These are phyloP conservation scores for Dioszegia crocea DNA, from an alignment of 768 basidiomycete species.

Conservation along the genomic window DNA sequence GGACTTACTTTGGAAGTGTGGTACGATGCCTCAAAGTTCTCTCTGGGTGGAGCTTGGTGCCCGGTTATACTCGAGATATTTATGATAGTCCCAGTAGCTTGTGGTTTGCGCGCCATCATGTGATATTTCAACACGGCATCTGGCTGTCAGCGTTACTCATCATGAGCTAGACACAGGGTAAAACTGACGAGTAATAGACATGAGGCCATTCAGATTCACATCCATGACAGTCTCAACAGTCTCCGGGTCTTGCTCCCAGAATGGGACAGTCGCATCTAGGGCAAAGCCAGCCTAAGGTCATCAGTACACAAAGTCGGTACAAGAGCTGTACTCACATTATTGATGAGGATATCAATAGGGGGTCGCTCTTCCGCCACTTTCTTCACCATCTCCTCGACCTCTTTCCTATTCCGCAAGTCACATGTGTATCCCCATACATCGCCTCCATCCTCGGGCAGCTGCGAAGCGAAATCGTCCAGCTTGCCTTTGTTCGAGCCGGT, in stretches of 20 bases:
- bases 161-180: too few species aligned
- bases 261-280: neutral
- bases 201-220: neutral
- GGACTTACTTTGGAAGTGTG: neutral
- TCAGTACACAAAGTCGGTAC: too few species aligned
- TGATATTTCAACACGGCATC: neutral
- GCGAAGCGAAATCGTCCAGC: neutral
- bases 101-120: conserved; percentile 1
- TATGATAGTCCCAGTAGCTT: neutral
- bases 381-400: neutral
- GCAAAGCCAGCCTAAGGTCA: neutral
- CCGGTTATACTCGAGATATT: neutral
- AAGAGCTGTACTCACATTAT: neutral
- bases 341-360: neutral
- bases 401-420: neutral
- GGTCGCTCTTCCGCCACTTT: neutral
- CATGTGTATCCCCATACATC: neutral
- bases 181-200: neutral
- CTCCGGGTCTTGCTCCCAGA: conserved; percentile 1
- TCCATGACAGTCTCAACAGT: neutral
- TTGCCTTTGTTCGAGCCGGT: neutral
- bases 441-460: neutral
- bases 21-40: neutral
- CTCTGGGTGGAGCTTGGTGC: neutral
- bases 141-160: neutral